A percentile compares a stretch with the other conserved stretches of the same genome.
Conservation (phyloP, 2,329 filamentous ascomycete genomes). For the Trichoderma citrinoviride region DNA sequence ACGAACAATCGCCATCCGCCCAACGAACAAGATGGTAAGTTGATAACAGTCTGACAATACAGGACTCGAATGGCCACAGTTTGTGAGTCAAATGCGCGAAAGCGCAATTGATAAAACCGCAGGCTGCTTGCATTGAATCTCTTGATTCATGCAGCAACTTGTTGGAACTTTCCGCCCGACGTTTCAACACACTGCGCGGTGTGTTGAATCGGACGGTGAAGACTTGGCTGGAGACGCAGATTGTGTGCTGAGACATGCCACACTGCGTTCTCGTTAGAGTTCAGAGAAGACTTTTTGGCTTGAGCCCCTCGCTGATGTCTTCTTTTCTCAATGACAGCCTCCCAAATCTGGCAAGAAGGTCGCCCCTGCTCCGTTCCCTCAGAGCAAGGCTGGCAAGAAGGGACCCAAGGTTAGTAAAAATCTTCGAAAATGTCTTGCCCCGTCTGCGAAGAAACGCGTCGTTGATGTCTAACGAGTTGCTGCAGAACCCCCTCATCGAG, state of each 20-base stretch:
- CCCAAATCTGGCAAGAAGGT: slow-evolving; percentile 98
- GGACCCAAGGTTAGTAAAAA: slow-evolving; percentile 77
- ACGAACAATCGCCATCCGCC: slow-evolving; percentile 36
- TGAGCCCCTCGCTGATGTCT: slow-evolving; percentile 89
- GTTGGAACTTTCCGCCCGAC: slow-evolving; percentile 37
- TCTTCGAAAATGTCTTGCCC: not conserved
- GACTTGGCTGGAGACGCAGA: slow-evolving; percentile 64
- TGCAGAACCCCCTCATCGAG: slow-evolving; percentile 97
- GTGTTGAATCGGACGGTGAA: slow-evolving; percentile 45
- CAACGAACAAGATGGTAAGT: slow-evolving; percentile 45
- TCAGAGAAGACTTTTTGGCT: slow-evolving; percentile 78
- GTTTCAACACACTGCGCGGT: slow-evolving; percentile 23
- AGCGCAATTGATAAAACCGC: slow-evolving; percentile 35
- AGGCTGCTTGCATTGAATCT: slow-evolving; percentile 24
- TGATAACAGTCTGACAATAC: slow-evolving; percentile 26
- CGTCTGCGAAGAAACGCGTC: not conserved
- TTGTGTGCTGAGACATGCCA: slow-evolving; percentile 53
- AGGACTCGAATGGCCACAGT: slow-evolving; percentile 41
- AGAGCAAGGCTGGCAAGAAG: slow-evolving; percentile 96
- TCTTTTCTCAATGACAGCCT: slow-evolving; percentile 99
- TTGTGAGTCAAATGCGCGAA: slow-evolving; percentile 37
- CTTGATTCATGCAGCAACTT: slow-evolving; percentile 26
- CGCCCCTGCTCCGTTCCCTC: slow-evolving; percentile 93
- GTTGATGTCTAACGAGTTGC: not conserved
- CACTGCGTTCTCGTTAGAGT: slow-evolving; percentile 78